Conservation (phyloP, 345 rosid species). For the Zanthoxylum bungeanum region DNA sequence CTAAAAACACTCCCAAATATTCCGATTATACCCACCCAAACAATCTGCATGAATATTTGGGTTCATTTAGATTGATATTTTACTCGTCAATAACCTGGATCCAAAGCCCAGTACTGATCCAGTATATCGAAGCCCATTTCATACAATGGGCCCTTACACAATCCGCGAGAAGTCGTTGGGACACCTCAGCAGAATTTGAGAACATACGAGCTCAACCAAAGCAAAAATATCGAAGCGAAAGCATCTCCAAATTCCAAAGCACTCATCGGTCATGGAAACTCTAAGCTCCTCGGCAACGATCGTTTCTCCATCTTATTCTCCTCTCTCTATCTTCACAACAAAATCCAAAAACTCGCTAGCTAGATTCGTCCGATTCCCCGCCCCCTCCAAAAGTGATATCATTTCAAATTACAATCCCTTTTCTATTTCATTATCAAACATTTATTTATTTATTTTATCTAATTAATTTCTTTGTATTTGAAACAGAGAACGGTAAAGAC, state of each 20-base stretch:
- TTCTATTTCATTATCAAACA: not conserved
- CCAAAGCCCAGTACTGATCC: not conserved
- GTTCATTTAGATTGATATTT: no score
- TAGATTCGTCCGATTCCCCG: slow-evolving; percentile 39
- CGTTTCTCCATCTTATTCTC: slow-evolving; percentile 48
- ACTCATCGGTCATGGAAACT: slow-evolving; percentile 58
- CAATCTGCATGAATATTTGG: no score
- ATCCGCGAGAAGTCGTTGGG: not conserved
- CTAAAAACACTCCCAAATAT: no score
- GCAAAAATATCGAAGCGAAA: not conserved
- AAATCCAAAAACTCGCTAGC: slow-evolving; percentile 36
- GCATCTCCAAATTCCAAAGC: not conserved
- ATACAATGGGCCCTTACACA: not conserved
- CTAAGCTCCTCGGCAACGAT: slow-evolving; percentile 52
- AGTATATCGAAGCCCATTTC: no score
- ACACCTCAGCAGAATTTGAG: not conserved
- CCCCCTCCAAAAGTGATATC: slow-evolving; percentile 54
- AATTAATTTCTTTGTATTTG: not conserved
- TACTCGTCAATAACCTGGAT: no score
- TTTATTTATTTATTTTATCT: not conserved
- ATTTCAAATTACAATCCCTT: no score
- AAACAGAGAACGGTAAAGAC: slow-evolving; percentile 52
- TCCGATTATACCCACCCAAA: no score
- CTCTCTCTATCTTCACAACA: slow-evolving; percentile 55
- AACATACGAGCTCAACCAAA: not conserved